phyloP scores from a whole-genome alignment of 2,329 filamentous ascomycete genomes.

The Aspergillus cejpii region DNA sequence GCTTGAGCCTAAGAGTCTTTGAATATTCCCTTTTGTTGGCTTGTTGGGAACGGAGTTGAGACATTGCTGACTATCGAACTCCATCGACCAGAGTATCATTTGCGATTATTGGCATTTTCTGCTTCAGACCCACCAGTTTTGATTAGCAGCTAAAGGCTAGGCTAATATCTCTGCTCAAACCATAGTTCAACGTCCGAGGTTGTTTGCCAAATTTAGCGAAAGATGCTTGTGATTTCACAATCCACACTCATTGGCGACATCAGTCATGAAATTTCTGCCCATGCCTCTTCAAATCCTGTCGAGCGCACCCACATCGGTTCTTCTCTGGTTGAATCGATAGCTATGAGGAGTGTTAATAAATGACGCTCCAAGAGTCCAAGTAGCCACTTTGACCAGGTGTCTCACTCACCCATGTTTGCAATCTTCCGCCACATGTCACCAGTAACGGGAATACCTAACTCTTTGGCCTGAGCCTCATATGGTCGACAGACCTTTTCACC shows the following conservation, averaged over 20 bases:
- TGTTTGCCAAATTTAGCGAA: not conserved
- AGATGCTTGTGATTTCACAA: not conserved
- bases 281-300: slow-evolving; percentile 40
- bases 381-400: not conserved
- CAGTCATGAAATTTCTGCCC: slow-evolving; percentile 26
- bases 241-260: slow-evolving; percentile 14
- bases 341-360: slow-evolving; percentile 17
- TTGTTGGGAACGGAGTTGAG: not conserved
- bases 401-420: slow-evolving; percentile 39
- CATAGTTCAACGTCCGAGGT: not conserved
- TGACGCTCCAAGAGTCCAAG: not conserved
- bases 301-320: slow-evolving; percentile 35
- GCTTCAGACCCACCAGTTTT: not conserved
- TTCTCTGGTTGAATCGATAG: slow-evolving; percentile 33
- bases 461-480: slow-evolving; percentile 26
- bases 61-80: not conserved
- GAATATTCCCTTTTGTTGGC: not conserved
- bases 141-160: not conserved
- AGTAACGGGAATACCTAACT: slow-evolving; percentile 31
- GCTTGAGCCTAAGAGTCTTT: too few species aligned
- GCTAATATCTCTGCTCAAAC: not conserved
- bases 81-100: not conserved
- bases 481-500: slow-evolving; percentile 49
- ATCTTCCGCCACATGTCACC: slow-evolving; percentile 43
- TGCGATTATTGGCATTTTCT: not conserved